Evolutionary conservation across 1,284 basidiomycete species (phyloP).

Genomic region (Omphalotus olearius): DNA sequence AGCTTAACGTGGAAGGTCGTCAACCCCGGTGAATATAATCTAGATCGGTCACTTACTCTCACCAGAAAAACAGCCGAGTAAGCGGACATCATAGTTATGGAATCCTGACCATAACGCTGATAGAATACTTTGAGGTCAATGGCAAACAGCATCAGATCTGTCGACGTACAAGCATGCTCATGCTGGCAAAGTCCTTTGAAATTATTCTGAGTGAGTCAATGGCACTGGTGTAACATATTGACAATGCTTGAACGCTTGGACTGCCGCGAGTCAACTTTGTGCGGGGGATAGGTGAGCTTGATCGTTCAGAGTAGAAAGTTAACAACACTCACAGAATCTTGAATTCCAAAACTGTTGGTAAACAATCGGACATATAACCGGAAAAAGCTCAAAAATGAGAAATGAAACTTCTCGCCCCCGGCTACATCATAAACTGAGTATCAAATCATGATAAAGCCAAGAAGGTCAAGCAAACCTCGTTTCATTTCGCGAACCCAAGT

Average conservation of each 20-base stretch:
- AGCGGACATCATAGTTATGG: constrained; percentile 77
- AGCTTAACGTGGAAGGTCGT: constrained; percentile 38
- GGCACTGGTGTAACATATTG: constrained; percentile 68
- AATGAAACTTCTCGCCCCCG: constrained; percentile 12
- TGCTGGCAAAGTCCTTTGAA: constrained; percentile 65
- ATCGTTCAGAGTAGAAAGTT: constrained; percentile 8
- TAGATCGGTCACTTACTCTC: constrained; percentile 40
- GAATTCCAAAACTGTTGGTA: constrained; percentile 76
- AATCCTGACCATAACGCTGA: constrained; percentile 79
- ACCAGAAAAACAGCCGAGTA: constrained; percentile 77
- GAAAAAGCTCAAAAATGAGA: constrained; percentile 60
- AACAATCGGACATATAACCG: constrained; percentile 73
- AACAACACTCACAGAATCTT: constrained; percentile 45
- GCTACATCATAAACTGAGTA: constrained; percentile 2
- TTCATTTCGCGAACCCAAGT: constrained; percentile 68
- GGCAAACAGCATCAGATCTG: background rate
- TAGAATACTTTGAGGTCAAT: constrained; percentile 1
- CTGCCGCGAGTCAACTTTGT: constrained; percentile 37
- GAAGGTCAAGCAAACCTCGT: constrained; percentile 40
- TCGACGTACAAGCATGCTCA: constrained; percentile 65
- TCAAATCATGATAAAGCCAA: background rate
- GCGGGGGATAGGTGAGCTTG: constrained; percentile 14
- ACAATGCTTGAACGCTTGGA: constrained; percentile 65
- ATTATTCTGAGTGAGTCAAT: constrained; percentile 65
- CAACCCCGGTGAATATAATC: constrained; percentile 11